Evolutionary conservation across 2,329 filamentous ascomycete species (phyloP).

Genomic region (Rutstroemia sp.): DNA sequence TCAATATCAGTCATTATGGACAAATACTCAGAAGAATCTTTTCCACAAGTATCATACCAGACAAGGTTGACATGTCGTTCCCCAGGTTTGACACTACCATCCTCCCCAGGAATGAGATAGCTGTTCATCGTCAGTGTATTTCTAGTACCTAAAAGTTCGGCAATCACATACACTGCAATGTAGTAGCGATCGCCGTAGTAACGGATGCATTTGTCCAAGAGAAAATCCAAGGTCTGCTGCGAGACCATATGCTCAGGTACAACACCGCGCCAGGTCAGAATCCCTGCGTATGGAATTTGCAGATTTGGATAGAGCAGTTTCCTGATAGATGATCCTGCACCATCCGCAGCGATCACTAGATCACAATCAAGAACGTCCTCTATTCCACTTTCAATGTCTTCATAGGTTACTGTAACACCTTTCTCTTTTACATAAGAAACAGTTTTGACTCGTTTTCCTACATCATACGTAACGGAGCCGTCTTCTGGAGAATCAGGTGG

Average conservation of each 20-base stretch:
- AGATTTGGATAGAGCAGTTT: conserved; percentile 9
- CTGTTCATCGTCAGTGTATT: neutral
- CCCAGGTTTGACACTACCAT: conserved; percentile 33
- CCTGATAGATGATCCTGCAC: conserved; percentile 15
- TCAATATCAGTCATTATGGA: conserved; percentile 28
- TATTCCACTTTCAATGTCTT: neutral
- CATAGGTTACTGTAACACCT: neutral
- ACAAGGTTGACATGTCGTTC: conserved; percentile 38
- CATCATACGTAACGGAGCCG: neutral
- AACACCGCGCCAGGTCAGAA: conserved; percentile 32
- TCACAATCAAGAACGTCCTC: conserved; percentile 7
- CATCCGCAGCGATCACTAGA: conserved; percentile 17
- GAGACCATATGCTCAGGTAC: conserved; percentile 32
- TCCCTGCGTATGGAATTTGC: conserved; percentile 14
- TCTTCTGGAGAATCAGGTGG: neutral
- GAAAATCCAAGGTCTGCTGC: conserved; percentile 12
- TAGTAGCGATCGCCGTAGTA: neutral
- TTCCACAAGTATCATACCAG: conserved; percentile 34
- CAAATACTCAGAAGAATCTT: conserved; percentile 15
- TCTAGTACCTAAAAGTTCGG: neutral
- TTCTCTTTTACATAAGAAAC: neutral
- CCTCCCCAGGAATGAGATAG: conserved; percentile 36
- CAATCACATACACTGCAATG: neutral
- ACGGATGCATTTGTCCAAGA: no score
- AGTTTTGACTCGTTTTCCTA: neutral